phyloP scores from a whole-genome alignment of 202 grass and related monocot genomes.

The Elaeis oleifera region DNA sequence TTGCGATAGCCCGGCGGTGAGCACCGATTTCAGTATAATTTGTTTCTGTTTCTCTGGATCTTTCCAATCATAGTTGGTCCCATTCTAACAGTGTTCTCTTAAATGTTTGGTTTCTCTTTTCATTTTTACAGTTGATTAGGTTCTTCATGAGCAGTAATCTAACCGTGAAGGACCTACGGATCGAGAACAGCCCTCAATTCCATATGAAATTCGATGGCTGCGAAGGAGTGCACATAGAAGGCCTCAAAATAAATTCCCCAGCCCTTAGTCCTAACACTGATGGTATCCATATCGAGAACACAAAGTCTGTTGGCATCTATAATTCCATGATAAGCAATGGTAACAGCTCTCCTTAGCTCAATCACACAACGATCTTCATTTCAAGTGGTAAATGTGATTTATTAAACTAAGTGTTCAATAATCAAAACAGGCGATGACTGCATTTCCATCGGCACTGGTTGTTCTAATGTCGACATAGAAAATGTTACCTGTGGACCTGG shows the following conservation, averaged over 20 bases:
- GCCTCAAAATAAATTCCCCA: constrained; percentile 47
- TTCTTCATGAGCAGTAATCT: constrained; percentile 63
- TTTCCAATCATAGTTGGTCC: background rate
- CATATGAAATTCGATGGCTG: constrained; percentile 84
- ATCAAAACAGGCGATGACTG: constrained; percentile 56
- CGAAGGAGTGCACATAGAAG: constrained; percentile 42
- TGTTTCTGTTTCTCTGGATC: background rate
- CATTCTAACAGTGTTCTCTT: background rate
- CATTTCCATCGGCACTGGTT: constrained; percentile 64
- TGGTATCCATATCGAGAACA: constrained; percentile 88
- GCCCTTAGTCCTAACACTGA: constrained; percentile 79
- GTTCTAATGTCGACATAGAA: constrained; percentile 45
- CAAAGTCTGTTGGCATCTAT: constrained; percentile 42
- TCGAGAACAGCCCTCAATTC: constrained; percentile 87
- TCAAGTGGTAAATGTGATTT: too few species aligned
- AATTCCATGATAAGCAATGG: constrained; percentile 68
- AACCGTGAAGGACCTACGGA: constrained; percentile 26
- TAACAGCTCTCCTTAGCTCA: background rate
- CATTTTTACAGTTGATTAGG: constrained; percentile 38
- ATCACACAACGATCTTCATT: too few species aligned
- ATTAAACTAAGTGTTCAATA: too few species aligned
- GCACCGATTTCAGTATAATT: background rate
- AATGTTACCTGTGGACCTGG: constrained; percentile 60
- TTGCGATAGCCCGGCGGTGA: constrained; percentile 73
- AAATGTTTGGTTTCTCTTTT: background rate